Evolutionary conservation across 257 asterid species (phyloP), one percentile per base, ranked within the genome.

Genomic region (Verbascum thapsus): DNA sequence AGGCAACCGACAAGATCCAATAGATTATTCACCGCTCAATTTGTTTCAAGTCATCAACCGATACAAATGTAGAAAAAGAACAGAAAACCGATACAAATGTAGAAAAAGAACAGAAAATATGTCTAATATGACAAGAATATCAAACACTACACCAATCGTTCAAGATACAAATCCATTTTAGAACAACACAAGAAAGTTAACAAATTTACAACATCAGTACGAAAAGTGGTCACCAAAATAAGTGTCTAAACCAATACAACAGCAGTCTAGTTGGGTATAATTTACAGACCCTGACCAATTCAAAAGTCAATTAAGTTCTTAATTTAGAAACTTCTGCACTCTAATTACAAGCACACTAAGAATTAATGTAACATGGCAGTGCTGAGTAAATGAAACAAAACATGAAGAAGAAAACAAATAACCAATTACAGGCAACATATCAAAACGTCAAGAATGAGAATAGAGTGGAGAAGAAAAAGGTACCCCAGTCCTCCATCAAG

Each of bases 401-500:
- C 1, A 22, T 7, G 38, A 35, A 38, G 42, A 45, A 17, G 8
- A n/a, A 51, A 45, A 26, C 5, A 18, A 49, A 49, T 10, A 52
- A 22, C 39, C n/a, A 19, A 17, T 1, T 56, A 37, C 15, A 15
- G 52, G 18, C 48, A 0, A 8, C 3, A 1, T 2, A 38, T 34
- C n/a, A n/a, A 39, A 68, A 1, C 15, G n/a, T n/a, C n/a, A n/a
- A n/a, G n/a, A n/a, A n/a, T n/a, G n/a, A n/a, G n/a, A n/a, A n/a
- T n/a, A n/a, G n/a, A n/a, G n/a, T n/a, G 26, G 26, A 74, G 54
- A 53, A 3, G 48, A 56, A n/a, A n/a, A 50, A 39, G 18, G 17
- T 75, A 89, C 96, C 96, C 96, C 96, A 89, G 63, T 84, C 95
- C 67, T 83, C 96, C 96, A 89, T 89, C 64, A 16, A 22, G 56